Percentiles rank a stretch among this genome's conserved stretches.
Evolutionary conservation across 2,329 filamentous ascomycete genomes (phyloP).

Genomic region (Hortaea werneckii): DNA sequence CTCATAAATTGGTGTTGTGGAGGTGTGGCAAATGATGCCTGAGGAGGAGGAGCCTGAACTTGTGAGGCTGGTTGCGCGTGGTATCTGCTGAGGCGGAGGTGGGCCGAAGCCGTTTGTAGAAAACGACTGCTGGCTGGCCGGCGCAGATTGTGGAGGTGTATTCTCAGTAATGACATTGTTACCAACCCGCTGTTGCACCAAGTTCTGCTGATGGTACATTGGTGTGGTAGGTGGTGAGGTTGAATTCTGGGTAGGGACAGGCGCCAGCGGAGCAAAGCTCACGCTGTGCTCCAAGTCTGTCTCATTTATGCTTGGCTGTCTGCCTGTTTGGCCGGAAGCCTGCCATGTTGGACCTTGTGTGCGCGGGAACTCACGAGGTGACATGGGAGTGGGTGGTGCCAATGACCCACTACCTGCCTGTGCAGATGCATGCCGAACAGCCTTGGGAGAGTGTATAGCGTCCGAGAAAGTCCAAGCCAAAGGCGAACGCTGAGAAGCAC

Average conservation of each 20-base stretch:
- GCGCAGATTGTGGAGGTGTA: constrained; percentile 41
- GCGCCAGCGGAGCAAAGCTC: constrained; percentile 14
- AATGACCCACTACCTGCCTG: constrained; percentile 28
- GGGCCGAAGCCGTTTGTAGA: constrained; percentile 23
- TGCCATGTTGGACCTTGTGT: constrained; percentile 33
- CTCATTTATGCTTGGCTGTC: constrained; percentile 33
- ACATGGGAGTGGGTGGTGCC: constrained; percentile 39
- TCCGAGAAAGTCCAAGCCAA: constrained; percentile 37
- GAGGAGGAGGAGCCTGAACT: neutral
- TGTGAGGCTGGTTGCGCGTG: neutral
- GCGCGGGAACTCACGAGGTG: constrained; percentile 30
- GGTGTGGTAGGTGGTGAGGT: constrained; percentile 40
- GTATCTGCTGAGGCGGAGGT: constrained; percentile 6
- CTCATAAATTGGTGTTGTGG: constrained; percentile 19
- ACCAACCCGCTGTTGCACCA: constrained; percentile 24
- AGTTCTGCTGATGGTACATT: constrained; percentile 19
- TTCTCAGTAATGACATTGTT: constrained; percentile 31
- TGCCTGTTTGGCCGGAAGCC: constrained; percentile 19
- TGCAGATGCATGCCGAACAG: constrained; percentile 27
- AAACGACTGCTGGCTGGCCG: constrained; percentile 39
- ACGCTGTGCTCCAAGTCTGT: constrained; percentile 21
- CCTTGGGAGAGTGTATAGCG: constrained; percentile 38
- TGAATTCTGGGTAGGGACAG: constrained; percentile 20
- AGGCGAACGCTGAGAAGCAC: constrained; percentile 40
- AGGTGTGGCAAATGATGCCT: constrained; percentile 2